phyloP scores from a whole-genome alignment of 2,329 filamentous ascomycete species.

The Trichoderma arundinaceum region DNA sequence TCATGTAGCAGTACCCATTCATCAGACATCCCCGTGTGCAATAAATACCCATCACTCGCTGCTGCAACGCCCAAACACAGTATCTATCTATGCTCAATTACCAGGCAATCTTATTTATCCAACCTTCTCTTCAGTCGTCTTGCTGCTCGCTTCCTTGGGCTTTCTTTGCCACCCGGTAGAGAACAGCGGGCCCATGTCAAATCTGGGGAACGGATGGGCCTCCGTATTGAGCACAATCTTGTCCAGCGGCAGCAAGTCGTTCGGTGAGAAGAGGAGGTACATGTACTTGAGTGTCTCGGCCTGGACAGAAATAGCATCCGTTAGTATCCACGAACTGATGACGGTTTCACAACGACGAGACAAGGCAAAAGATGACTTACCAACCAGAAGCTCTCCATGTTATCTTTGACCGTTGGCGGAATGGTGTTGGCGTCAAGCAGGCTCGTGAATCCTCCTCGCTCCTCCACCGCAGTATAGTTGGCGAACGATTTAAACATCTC shows the following conservation, averaged over 20 bases:
- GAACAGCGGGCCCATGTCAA: constrained; percentile 78
- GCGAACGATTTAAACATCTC: constrained; percentile 95
- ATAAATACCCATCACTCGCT: not conserved
- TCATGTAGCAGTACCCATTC: not conserved
- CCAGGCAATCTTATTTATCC: not conserved
- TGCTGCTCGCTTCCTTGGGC: constrained; percentile 57
- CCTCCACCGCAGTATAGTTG: constrained; percentile 79
- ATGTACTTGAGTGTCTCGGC: constrained; percentile 98
- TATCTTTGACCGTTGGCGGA: constrained; percentile 75
- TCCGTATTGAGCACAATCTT: constrained; percentile 95
- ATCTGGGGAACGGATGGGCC: constrained; percentile 86
- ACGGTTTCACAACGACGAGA: not conserved
- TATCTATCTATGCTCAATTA: not conserved
- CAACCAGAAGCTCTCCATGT: constrained; percentile 99
- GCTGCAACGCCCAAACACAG: constrained; percentile 9
- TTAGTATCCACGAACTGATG: not conserved
- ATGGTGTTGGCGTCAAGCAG: constrained; percentile 74
- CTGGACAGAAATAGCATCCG: constrained; percentile 47
- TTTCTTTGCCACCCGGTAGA: constrained; percentile 82
- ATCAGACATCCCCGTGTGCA: not conserved
- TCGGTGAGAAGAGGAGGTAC: constrained; percentile 88
- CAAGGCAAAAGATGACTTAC: constrained; percentile 56
- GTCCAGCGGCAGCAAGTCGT: constrained; percentile 82
- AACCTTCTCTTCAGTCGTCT: constrained; percentile 41
- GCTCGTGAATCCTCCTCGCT: constrained; percentile 82